Evolutionary conservation across 352 stramenopile genomes (phyloP), one percentile per base, ranked within the genome.

Genomic region (Aphanomyces invadans): DNA sequence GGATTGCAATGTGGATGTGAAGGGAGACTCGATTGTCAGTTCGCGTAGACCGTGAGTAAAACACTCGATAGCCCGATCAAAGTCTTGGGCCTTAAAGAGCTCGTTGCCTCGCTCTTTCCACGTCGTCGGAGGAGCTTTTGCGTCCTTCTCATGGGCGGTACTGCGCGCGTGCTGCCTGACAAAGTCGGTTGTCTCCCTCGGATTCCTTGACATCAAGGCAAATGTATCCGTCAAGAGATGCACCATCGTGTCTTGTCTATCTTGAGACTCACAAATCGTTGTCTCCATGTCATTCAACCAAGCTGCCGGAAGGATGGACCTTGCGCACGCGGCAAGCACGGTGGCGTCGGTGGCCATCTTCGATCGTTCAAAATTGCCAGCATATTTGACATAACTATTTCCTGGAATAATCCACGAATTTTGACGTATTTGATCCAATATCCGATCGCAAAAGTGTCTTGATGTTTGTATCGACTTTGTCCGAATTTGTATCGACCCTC

Each of bases 31-130:
- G 36, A 64, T 29, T 23, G 28, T 29, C 7, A 64, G 55, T 3
- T 12, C 32, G 3, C 55, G 55, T 9, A 64, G 36, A 19, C 55
- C 55, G 11, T 64, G 11, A 4, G 39, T 33, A 32, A 64, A 64
- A 10, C 31, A 23, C 9, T 32, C 55, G 26, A 64, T 64, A 2
- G 55, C 32, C 7, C 33, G n/a, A 2, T 64, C 38, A 28, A 38
- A 64, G 12, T 42, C 32, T 2, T 64, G 10, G 33, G 25, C 11
- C 25, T 64, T 49, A 17, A 64, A 64, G 23, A n/a, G 32, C 19
- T 23, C 55, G 23, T 64, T 64, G 36, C 55, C 55, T 17, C 55
- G 55, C 12, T 52, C 55, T 28, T 64, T 64, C 32, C 32, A 49
- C 1, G 11, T 38, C 12, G 25, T 29, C 9, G 55, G 36, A 19